These are phyloP conservation scores for Schwanniomyces vanrijiae DNA, from an alignment of 805 yeast genomes.

Conservation along the genomic window DNA sequence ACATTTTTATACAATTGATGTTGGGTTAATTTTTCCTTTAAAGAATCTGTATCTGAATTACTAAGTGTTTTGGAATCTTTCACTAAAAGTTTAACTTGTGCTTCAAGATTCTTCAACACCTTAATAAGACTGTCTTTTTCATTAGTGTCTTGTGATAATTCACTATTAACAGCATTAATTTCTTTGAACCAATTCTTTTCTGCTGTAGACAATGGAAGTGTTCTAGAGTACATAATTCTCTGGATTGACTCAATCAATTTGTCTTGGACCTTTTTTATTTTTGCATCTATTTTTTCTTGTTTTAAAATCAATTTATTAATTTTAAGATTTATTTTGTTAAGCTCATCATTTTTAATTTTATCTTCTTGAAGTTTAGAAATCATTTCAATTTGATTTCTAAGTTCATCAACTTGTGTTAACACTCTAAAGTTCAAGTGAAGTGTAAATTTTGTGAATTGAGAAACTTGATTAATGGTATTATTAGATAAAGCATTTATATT, in stretches of 20 bases:
- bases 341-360: background rate
- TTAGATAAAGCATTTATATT: conserved; percentile 19
- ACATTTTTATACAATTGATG: conserved; percentile 15
- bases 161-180: conserved; percentile 24
- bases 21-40: conserved; percentile 11
- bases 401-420: conserved; percentile 20
- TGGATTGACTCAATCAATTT: conserved; percentile 23
- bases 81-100: conserved; percentile 18
- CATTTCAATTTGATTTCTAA: conserved; percentile 17
- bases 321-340: conserved; percentile 1
- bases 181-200: conserved; percentile 40
- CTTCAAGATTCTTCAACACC: conserved; percentile 14
- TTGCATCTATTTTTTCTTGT: conserved; percentile 21
- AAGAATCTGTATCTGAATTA: conserved; percentile 2
- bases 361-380: conserved; percentile 4
- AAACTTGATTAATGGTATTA: conserved; percentile 12
- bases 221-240: conserved; percentile 15
- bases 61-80: background rate
- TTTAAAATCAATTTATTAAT: conserved; percentile 14
- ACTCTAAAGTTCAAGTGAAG: conserved; percentile 20
- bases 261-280: conserved; percentile 18
- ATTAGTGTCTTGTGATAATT: conserved; percentile 8
- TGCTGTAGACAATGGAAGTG: conserved; percentile 32
- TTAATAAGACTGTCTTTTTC: conserved; percentile 10
- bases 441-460: conserved; percentile 13